Base-by-base conservation (phyloP, 1,139 yeast genomes). In the Candida mesenterica region DNA sequence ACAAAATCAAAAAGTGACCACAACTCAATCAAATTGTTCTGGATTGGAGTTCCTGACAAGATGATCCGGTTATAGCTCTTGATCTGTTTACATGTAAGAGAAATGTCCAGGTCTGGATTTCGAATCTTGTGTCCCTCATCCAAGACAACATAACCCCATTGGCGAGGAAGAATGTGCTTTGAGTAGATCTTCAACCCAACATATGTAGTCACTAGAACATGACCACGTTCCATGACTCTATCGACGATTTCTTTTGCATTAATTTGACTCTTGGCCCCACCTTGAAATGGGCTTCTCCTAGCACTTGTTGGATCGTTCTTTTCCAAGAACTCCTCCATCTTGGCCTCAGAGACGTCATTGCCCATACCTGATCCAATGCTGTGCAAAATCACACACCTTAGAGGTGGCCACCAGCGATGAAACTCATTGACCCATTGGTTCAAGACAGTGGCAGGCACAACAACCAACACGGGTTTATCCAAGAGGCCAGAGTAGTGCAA, bases 401-500 rank as follows among this genome's bases (percentile, higher is more conserved):
- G 68, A 0, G 97, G 90, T 2, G 98, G 97, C 97, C 97, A 92
- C 98, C 98, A 92, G 33, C 83, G 74, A 51, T 92, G 98, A 38
- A 92, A 80, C 57, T 92, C 98, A 44, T 82, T 84, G 4, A 90
- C 95, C 98, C 98, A 92, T 54, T 92, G 98, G 43, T 79, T 84
- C 72, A 92, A 68, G 0, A 92, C 97, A 0, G 98, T 92, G 0
- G 98, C 97, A 0, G 98, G 98, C 40, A 96, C 95, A 0, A 92
- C 97, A 28, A 92, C 74, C 24, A 92, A 55, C 0, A 85, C 83
- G 0, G 98, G 98, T 31, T 83, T 84, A 15, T 77, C 73, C 4
- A 92, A 61, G 36, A 77, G 63, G 0, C 83, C 82, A 13, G 95
- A 85, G 54, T 89, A 86, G 52, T 89, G 96, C 26, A 92, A 65